phyloP scores from a whole-genome alignment of 208 protist genomes.

The Leishmania aethiopica region DNA sequence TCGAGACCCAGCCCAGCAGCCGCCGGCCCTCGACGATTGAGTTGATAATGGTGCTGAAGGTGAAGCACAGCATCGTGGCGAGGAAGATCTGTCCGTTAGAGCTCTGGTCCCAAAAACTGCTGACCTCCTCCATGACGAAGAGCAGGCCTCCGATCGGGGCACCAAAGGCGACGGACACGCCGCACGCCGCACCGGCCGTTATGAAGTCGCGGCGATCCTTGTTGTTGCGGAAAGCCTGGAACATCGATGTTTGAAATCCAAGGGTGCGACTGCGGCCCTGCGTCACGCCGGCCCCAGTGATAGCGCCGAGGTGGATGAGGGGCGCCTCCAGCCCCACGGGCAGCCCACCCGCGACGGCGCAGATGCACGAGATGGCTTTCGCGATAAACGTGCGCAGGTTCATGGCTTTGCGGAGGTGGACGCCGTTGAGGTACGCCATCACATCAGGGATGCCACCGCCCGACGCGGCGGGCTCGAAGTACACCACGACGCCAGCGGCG shows the following conservation, averaged over 20 bases:
- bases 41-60: conserved; percentile 81
- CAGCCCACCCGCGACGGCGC: conserved; percentile 88
- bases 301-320: conserved; percentile 96
- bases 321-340: conserved; percentile 95
- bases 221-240: conserved; percentile 89
- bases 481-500: conserved; percentile 74
- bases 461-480: conserved; percentile 80
- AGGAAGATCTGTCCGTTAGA: conserved; percentile 95
- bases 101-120: conserved; percentile 91
- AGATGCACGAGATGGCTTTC: conserved; percentile 89
- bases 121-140: conserved; percentile 96
- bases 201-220: conserved; percentile 95
- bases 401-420: conserved; percentile 90
- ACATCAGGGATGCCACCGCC: conserved; percentile 92
- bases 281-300: conserved; percentile 93
- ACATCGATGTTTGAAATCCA: conserved; percentile 76
- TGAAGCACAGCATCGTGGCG: conserved; percentile 90
- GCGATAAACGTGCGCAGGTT: conserved; percentile 84
- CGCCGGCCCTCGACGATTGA: conserved; percentile 72
- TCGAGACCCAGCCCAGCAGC: conserved; percentile 83
- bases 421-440: conserved; percentile 94
- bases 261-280: conserved; percentile 90
- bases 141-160: conserved; percentile 95
- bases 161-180: conserved; percentile 95
- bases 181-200: conserved; percentile 93